Evolutionary conservation across 106 monocot species (phyloP).

Genomic region (Cymbidium sinense): DNA sequence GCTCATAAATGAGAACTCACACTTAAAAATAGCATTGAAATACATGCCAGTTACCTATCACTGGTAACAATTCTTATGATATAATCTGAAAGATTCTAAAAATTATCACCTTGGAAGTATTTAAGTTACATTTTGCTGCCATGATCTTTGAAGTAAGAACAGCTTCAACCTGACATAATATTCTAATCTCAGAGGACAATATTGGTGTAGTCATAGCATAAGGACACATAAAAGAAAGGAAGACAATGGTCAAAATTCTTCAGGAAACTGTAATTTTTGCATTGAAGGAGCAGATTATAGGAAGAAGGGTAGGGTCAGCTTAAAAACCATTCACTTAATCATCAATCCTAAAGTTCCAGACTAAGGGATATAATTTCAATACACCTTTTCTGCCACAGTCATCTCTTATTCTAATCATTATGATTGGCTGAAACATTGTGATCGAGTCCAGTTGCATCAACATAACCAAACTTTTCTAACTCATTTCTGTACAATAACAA

Average conservation of each 20-base stretch:
- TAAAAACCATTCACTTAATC: too few species aligned
- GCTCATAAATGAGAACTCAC: not conserved
- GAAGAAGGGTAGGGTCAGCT: not conserved
- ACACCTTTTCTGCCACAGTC: not conserved
- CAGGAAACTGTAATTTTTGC: not conserved
- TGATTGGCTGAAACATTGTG: not conserved
- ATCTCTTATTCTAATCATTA: not conserved
- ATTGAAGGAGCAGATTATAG: not conserved
- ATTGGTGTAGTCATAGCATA: not conserved
- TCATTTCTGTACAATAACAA: too few species aligned
- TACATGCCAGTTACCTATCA: not conserved
- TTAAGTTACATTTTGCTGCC: constrained; percentile 33
- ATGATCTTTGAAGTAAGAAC: constrained; percentile 56
- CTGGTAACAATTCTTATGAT: not conserved
- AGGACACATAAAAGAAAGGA: not conserved
- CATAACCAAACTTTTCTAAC: too few species aligned
- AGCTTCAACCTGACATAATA: constrained; percentile 56
- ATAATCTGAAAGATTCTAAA: not conserved
- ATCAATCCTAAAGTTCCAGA: too few species aligned
- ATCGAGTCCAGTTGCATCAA: not conserved
- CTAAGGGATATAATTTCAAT: not conserved
- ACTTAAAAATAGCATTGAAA: not conserved
- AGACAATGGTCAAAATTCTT: not conserved
- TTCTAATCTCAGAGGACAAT: not conserved
- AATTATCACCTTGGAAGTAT: constrained; percentile 66